phyloP scores from a whole-genome alignment of 1,284 basidiomycete genomes.

The Trichosporon ovoides region DNA sequence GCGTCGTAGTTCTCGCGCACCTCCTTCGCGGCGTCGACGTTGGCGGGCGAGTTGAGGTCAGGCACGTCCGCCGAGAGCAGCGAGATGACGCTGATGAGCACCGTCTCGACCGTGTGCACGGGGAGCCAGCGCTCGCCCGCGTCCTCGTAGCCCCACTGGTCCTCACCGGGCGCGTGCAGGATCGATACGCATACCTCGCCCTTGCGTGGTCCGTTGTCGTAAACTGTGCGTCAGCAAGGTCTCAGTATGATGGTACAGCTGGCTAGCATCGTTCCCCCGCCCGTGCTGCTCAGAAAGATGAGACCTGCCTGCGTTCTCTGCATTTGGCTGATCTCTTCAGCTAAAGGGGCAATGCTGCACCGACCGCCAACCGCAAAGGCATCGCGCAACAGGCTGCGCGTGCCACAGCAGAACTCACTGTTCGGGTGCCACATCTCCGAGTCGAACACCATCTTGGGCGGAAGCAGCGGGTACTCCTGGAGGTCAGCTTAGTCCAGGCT shows the following conservation, averaged over 20 bases:
- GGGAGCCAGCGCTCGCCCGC: slow-evolving; percentile 97
- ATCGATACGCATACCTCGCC: slow-evolving; percentile 95
- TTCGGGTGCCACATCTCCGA: slow-evolving; percentile 99
- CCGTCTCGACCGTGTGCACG: slow-evolving; percentile 93
- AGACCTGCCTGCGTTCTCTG: too few species aligned
- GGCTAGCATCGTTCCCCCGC: too few species aligned
- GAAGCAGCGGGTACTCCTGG: slow-evolving; percentile 77
- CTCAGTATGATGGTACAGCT: too few species aligned
- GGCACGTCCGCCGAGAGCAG: slow-evolving; percentile 87
- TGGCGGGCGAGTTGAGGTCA: slow-evolving; percentile 91
- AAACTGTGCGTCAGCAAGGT: slow-evolving; percentile 57
- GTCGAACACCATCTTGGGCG: slow-evolving; percentile 92
- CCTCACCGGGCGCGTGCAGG: slow-evolving; percentile 90
- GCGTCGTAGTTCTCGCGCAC: slow-evolving; percentile 67
- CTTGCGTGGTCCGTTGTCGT: slow-evolving; percentile 80
- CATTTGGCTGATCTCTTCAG: too few species aligned
- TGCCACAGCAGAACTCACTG: slow-evolving; percentile 58
- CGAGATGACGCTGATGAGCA: slow-evolving; percentile 93
- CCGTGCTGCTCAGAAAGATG: too few species aligned
- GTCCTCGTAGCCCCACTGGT: slow-evolving; percentile 97
- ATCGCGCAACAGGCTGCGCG: neutral
- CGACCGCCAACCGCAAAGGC: too few species aligned
- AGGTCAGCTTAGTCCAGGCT: neutral
- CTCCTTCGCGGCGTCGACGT: slow-evolving; percentile 93
- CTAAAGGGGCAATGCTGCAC: too few species aligned